Conservation (phyloP, 2,329 filamentous ascomycete species). For the Hymenoscyphus scutula region DNA sequence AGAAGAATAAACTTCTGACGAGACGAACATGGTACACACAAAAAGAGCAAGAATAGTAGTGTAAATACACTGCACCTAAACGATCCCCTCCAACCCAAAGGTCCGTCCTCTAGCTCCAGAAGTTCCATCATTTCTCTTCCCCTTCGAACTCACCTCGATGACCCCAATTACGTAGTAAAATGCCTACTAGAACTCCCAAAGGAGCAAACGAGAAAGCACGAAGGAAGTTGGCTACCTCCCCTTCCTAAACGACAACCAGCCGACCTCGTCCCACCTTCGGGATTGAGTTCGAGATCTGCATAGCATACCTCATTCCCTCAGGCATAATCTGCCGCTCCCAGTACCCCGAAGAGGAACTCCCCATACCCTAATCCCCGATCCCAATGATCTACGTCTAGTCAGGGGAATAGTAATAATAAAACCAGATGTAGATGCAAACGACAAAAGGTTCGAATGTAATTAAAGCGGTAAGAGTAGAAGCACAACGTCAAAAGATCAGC, state of each 20-base stretch:
- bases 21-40: too few species aligned
- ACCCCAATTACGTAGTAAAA: not conserved
- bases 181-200: not conserved
- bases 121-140: not conserved
- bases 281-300: not conserved
- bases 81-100: too few species aligned
- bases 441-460: too few species aligned
- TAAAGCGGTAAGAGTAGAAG: too few species aligned
- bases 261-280: not conserved
- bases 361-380: not conserved
- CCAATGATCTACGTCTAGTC: not conserved
- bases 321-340: not conserved
- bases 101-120: too few species aligned
- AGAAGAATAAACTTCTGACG: too few species aligned
- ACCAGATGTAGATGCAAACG: not conserved
- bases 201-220: not conserved
- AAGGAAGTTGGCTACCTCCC: not conserved
- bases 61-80: too few species aligned
- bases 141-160: not conserved
- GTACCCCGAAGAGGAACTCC: not conserved
- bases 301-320: not conserved
- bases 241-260: not conserved
- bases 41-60: too few species aligned
- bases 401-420: not conserved
- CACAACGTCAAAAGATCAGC: not conserved